Evolutionary conservation across 2,329 filamentous ascomycete species (phyloP).

Genomic region (Phaeosphaeriaceae sp.): DNA sequence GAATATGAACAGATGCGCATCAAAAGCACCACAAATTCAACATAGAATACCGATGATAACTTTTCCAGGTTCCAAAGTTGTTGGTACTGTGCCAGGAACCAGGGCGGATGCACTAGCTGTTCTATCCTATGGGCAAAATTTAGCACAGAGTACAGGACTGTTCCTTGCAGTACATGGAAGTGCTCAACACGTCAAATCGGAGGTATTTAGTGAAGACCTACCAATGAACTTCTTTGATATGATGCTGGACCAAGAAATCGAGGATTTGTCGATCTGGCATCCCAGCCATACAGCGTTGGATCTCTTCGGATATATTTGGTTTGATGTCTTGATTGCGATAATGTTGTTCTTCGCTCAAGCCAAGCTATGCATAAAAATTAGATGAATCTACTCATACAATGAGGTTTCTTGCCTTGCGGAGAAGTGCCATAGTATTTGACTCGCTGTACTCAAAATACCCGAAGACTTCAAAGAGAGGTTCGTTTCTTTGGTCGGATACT

Average conservation of each 20-base stretch:
- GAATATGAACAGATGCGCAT: neutral
- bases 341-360: neutral
- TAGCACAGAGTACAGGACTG: too few relatives aligned
- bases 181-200: too few relatives aligned
- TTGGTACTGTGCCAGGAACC: neutral
- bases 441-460: neutral
- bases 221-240: neutral
- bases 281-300: neutral
- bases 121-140: neutral
- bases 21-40: neutral
- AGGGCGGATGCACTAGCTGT: neutral
- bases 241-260: neutral
- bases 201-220: neutral
- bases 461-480: neutral
- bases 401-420: neutral
- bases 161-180: too few relatives aligned
- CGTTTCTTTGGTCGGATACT: neutral
- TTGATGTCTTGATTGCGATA: neutral
- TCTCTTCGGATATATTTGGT: neutral
- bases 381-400: neutral
- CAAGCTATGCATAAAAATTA: neutral
- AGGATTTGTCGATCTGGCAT: neutral
- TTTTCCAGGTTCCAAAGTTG: neutral
- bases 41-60: neutral
- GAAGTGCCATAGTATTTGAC: neutral